Conservation (phyloP, 768 basidiomycete species). For the Cystofilobasidium capitatum region DNA sequence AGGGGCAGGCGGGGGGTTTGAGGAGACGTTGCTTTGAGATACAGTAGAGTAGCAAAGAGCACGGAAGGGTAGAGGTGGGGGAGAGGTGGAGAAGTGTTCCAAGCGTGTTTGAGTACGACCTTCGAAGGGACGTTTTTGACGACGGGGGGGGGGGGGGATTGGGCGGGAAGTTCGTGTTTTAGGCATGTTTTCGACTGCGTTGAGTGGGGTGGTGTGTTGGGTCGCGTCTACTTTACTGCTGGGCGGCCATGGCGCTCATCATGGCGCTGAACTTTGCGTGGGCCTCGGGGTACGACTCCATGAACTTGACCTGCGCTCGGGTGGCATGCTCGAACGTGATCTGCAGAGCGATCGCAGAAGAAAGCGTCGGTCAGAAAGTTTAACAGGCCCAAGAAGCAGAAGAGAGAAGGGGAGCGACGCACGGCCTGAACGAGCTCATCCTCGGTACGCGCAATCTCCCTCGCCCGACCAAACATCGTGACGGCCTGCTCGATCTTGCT, state of each 20-base stretch:
- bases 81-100: too few species aligned
- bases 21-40: too few species aligned
- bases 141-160: too few species aligned
- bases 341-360: background rate
- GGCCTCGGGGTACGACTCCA: slow-evolving; percentile 33
- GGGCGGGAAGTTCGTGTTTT: too few species aligned
- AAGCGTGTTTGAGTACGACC: too few species aligned
- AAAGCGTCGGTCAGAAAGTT: background rate
- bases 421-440: slow-evolving; percentile 56
- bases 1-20: too few species aligned
- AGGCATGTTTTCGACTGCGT: too few species aligned
- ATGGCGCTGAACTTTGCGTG: slow-evolving; percentile 10
- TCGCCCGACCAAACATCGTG: slow-evolving; percentile 73
- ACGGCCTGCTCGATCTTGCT: slow-evolving; percentile 77
- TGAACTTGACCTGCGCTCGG: slow-evolving; percentile 69
- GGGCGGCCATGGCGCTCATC: slow-evolving; percentile 4
- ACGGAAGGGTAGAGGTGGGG: too few species aligned
- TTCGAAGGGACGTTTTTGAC: too few species aligned
- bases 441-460: slow-evolving; percentile 79
- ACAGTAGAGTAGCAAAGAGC: too few species aligned
- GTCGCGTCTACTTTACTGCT: slow-evolving; percentile 1
- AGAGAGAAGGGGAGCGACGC: slow-evolving; percentile 28
- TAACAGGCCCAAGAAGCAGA: slow-evolving; percentile 15
- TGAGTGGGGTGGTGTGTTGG: too few species aligned
- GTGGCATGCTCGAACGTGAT: slow-evolving; percentile 54